These are phyloP conservation scores for Ophiobolus disseminans DNA, from an alignment of 2,329 filamentous ascomycete species.

Conservation along the genomic window DNA sequence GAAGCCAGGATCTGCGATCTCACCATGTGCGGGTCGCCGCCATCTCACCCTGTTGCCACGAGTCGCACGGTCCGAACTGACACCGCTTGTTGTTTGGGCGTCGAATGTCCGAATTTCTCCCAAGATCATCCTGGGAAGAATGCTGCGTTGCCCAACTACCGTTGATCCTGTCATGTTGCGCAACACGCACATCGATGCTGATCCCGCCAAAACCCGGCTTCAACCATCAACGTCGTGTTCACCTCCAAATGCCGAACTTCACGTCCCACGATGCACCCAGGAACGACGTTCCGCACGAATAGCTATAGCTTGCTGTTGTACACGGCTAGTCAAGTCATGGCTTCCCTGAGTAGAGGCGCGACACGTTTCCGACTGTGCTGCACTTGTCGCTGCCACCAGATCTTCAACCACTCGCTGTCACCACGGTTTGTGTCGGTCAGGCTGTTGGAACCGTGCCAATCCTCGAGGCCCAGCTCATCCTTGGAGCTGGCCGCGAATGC, in stretches of 20 bases:
- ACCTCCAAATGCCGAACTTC: slow-evolving; percentile 12
- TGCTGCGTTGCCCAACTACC: slow-evolving; percentile 34
- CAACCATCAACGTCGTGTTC: slow-evolving; percentile 16
- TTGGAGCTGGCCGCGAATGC: slow-evolving; percentile 60
- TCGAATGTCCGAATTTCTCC: slow-evolving; percentile 2
- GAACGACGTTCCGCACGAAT: background rate
- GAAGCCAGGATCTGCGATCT: background rate
- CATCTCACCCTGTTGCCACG: slow-evolving; percentile 19
- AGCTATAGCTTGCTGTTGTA: slow-evolving; percentile 10
- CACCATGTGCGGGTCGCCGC: slow-evolving; percentile 16
- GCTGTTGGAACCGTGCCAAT: slow-evolving; percentile 61
- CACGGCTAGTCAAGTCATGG: slow-evolving; percentile 32
- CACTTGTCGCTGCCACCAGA: slow-evolving; percentile 71
- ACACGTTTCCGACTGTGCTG: slow-evolving; percentile 69
- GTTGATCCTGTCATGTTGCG: slow-evolving; percentile 24
- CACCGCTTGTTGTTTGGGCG: slow-evolving; percentile 13
- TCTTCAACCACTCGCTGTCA: slow-evolving; percentile 58
- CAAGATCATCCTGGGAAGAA: slow-evolving; percentile 21
- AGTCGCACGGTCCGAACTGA: slow-evolving; percentile 14
- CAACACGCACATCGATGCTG: slow-evolving; percentile 22
- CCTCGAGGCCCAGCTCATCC: slow-evolving; percentile 63
- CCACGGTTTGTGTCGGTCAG: slow-evolving; percentile 39
- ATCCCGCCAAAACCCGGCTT: slow-evolving; percentile 25
- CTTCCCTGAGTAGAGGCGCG: slow-evolving; percentile 64
- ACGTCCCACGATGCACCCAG: slow-evolving; percentile 8